A percentile compares a stretch with the other conserved stretches of the same genome.
These are phyloP conservation scores for Strobilomyces confusus DNA, from an alignment of 768 basidiomycete species.

Conservation along the genomic window DNA sequence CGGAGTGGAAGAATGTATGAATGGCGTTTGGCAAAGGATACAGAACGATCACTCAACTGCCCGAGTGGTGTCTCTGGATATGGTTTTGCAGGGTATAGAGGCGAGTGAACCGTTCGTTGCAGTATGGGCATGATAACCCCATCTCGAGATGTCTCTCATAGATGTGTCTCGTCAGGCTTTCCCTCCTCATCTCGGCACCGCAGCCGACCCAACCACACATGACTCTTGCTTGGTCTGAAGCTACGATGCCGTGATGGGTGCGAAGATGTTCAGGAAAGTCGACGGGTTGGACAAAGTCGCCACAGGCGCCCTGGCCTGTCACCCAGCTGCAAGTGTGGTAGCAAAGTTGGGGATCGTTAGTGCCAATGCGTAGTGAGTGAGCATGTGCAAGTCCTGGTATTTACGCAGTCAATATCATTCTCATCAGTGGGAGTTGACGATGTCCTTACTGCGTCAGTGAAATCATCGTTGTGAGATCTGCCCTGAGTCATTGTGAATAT, in stretches of 20 bases:
- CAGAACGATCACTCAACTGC: not conserved
- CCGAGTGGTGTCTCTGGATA: slow-evolving; percentile 4
- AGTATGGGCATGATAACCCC: slow-evolving; percentile 14
- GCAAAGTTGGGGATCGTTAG: not conserved
- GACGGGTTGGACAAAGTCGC: not conserved
- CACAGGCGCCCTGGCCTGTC: not conserved
- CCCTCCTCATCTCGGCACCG: too few relatives aligned
- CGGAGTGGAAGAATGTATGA: slow-evolving; percentile 1
- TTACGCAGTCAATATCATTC: not conserved
- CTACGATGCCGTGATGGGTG: slow-evolving; percentile 16
- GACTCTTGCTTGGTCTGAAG: slow-evolving; percentile 7
- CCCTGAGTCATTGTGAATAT: slow-evolving; percentile 2
- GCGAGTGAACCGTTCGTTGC: slow-evolving; percentile 25
- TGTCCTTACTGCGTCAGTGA: not conserved
- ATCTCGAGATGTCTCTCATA: slow-evolving; percentile 23
- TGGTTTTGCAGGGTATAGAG: slow-evolving; percentile 20
- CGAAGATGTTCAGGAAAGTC: slow-evolving; percentile 24
- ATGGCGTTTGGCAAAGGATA: not conserved
- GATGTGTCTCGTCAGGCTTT: slow-evolving; percentile 16
- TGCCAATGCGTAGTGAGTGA: not conserved
- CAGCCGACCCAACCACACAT: not conserved
- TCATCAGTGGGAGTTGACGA: not conserved
- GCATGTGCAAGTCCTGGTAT: not conserved
- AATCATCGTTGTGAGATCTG: not conserved
- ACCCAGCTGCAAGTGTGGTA: slow-evolving; percentile 1